phyloP scores from a whole-genome alignment of 805 yeast genomes.

The Ogataea philodendri region DNA sequence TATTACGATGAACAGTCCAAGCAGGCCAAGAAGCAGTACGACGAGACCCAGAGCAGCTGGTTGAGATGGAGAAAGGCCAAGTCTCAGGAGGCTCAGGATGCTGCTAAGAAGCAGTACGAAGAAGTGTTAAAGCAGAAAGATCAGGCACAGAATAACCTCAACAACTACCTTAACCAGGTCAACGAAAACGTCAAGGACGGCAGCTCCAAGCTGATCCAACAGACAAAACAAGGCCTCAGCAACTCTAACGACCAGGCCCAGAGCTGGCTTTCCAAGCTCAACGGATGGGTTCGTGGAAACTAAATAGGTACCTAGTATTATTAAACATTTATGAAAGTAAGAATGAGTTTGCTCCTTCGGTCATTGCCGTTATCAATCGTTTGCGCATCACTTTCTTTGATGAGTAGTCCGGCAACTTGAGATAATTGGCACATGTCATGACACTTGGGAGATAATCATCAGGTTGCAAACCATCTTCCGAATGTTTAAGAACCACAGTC shows the following conservation, averaged over 20 bases:
- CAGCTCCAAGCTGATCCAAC: slow-evolving; percentile 16
- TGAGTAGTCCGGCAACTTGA: slow-evolving; percentile 84
- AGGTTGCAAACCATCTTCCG: slow-evolving; percentile 64
- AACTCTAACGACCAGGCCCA: slow-evolving; percentile 24
- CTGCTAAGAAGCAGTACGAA: slow-evolving; percentile 27
- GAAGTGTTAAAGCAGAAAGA: slow-evolving; percentile 20
- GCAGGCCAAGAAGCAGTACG: slow-evolving; percentile 28
- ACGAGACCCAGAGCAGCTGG: slow-evolving; percentile 31
- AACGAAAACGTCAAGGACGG: slow-evolving; percentile 12
- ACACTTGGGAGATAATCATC: slow-evolving; percentile 93
- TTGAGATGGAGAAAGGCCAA: slow-evolving; percentile 31
- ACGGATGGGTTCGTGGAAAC: slow-evolving; percentile 25
- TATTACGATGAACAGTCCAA: slow-evolving; percentile 26
- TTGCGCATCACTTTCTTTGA: slow-evolving; percentile 55
- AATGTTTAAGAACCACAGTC: slow-evolving; percentile 80
- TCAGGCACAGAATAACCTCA: slow-evolving; percentile 26
- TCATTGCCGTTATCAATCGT: slow-evolving; percentile 66
- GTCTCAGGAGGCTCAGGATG: slow-evolving; percentile 29
- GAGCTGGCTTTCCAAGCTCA: slow-evolving; percentile 19
- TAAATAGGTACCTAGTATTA: too few species aligned
- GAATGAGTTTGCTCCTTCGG: slow-evolving; percentile 88
- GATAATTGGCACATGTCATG: slow-evolving; percentile 96
- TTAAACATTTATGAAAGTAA: slow-evolving; percentile 55
- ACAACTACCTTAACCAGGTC: slow-evolving; percentile 14
- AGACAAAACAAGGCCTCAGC: slow-evolving; percentile 19